phyloP scores from a whole-genome alignment of 331 rosid species.

The Rhamnella rubrinervis region DNA sequence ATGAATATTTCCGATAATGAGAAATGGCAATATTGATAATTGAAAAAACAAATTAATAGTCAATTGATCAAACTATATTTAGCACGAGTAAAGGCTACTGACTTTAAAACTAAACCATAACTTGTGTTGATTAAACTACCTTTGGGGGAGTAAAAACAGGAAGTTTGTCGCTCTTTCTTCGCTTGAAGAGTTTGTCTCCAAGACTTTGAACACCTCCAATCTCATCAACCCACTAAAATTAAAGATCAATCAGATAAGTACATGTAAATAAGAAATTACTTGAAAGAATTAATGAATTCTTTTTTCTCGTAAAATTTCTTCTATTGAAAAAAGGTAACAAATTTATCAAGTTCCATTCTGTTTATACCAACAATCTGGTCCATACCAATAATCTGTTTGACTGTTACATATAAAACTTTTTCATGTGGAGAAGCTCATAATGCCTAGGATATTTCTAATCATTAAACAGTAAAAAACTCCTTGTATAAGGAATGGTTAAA shows the following conservation, averaged over 20 bases:
- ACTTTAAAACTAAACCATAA: constrained; percentile 1
- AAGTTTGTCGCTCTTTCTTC: constrained; percentile 61
- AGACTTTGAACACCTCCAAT: constrained; percentile 83
- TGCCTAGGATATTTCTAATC: too few species aligned
- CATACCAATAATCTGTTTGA: too few species aligned
- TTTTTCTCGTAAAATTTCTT: too few species aligned
- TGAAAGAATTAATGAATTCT: too few species aligned
- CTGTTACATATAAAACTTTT: too few species aligned
- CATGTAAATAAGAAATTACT: neutral
- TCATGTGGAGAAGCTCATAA: too few species aligned
- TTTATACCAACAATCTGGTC: neutral
- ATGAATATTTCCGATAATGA: too few species aligned
- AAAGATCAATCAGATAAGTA: constrained; percentile 20
- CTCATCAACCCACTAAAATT: constrained; percentile 78
- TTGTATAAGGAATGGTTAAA: too few species aligned
- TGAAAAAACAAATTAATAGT: neutral
- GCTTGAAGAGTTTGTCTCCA: constrained; percentile 59
- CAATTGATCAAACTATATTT: neutral
- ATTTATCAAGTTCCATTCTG: neutral
- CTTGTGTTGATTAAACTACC: constrained; percentile 40
- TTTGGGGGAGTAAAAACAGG: constrained; percentile 84
- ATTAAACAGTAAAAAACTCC: too few species aligned
- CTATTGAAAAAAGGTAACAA: neutral
- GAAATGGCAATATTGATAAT: too few species aligned
- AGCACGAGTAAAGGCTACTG: neutral